phyloP scores from a whole-genome alignment of 352 stramenopile genomes.

The Bremia lactucae region DNA sequence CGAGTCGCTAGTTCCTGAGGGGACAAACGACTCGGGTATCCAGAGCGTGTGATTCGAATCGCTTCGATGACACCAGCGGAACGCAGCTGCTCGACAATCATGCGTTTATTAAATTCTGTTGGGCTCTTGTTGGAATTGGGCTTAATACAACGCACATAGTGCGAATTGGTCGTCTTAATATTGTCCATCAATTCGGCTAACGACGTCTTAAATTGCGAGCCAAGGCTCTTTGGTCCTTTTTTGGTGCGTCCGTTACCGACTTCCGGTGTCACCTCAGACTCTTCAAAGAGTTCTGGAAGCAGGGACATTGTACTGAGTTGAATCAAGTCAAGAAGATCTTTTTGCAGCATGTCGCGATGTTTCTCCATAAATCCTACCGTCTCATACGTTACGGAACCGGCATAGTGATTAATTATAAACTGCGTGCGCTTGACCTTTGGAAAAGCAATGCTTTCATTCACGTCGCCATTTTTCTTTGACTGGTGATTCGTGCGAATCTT shows the following conservation, averaged over 20 bases:
- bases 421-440: slow-evolving; percentile 84
- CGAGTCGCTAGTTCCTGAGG: slow-evolving; percentile 67
- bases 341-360: slow-evolving; percentile 91
- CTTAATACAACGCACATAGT: slow-evolving; percentile 87
- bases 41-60: slow-evolving; percentile 86
- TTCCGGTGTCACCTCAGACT: slow-evolving; percentile 32
- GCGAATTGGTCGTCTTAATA: slow-evolving; percentile 71
- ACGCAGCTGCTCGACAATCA: slow-evolving; percentile 86
- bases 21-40: slow-evolving; percentile 88
- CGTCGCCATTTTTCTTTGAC: slow-evolving; percentile 44
- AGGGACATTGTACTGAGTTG: slow-evolving; percentile 57
- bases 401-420: slow-evolving; percentile 95
- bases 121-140: slow-evolving; percentile 81
- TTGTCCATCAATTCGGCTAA: slow-evolving; percentile 80
- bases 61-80: slow-evolving; percentile 88
- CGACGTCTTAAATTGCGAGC: slow-evolving; percentile 79
- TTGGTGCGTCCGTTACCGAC: slow-evolving; percentile 38
- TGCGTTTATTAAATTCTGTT: slow-evolving; percentile 83
- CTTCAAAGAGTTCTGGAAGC: slow-evolving; percentile 65
- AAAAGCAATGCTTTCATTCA: slow-evolving; percentile 77
- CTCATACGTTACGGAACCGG: slow-evolving; percentile 90
- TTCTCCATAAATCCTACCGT: slow-evolving; percentile 94
- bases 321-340: slow-evolving; percentile 88
- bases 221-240: slow-evolving; percentile 59
- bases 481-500: slow-evolving; percentile 81